These are phyloP conservation scores for Lepiota brunneoincarnata DNA, from an alignment of 768 basidiomycete species.

Conservation along the genomic window DNA sequence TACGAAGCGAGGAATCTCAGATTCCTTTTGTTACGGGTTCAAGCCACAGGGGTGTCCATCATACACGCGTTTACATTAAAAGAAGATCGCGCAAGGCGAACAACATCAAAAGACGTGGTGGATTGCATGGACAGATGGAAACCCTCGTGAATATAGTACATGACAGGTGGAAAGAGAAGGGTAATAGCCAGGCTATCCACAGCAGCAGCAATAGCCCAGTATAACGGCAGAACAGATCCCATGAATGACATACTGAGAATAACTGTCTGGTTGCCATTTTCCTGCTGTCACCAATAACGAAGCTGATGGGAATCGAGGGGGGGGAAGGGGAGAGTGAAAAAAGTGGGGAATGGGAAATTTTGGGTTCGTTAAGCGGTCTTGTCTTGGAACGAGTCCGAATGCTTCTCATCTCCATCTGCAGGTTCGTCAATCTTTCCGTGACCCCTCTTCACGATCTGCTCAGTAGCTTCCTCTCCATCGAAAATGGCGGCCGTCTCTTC, in stretches of 20 bases:
- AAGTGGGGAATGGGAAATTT: constrained; percentile 8
- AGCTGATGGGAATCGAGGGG: background rate
- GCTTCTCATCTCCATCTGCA: constrained; percentile 29
- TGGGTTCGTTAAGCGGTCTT: constrained; percentile 18
- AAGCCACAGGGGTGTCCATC: no score
- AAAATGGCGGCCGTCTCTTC: constrained; percentile 84
- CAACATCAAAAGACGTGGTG: no score
- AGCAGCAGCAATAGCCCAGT: background rate
- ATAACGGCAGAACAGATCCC: background rate
- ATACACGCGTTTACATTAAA: no score
- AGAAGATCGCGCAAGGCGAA: no score
- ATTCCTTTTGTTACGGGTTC: no score
- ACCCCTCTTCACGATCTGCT: constrained; percentile 32
- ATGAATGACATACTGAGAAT: background rate
- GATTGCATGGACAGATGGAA: no score
- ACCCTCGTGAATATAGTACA: background rate
- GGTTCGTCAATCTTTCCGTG: constrained; percentile 20
- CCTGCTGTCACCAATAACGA: background rate
- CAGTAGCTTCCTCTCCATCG: constrained; percentile 59
- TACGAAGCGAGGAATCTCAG: no score
- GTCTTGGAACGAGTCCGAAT: constrained; percentile 30
- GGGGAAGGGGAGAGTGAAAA: background rate
- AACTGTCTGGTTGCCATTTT: background rate
- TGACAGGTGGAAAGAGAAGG: background rate
- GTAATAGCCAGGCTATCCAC: no score